Evolutionary conservation across 2,329 filamentous ascomycete genomes (phyloP), one percentile per base, ranked within the genome.

Genomic region (Diplocarpon mali): DNA sequence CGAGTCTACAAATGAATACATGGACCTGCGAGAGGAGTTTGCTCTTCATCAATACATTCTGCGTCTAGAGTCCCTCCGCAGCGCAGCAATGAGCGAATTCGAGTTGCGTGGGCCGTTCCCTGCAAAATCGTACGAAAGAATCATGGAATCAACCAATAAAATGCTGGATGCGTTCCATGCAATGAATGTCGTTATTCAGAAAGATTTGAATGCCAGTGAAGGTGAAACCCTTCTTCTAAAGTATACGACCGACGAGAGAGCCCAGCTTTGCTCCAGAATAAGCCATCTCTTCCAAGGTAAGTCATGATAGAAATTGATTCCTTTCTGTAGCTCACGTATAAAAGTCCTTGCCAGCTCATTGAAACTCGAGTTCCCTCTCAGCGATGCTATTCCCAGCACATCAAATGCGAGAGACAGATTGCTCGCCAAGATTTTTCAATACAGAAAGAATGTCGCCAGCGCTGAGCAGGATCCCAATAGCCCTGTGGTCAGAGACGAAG

Each of bases 91-190:
- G n/a, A 83, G 78, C 17, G 92, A 98, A 62, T 94, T 94, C 57
- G 85, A 94, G 62, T 74, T 98, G 6, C 77, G 81, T 34, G 85
- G 90, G 0, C 87, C 89, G 0, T 98, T 98, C 57, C 86, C 88
- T 1, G 74, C 80, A 51, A 76, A 74, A 35, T 73, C 78, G 13
- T 89, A 85, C 60, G 76, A 74, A 4, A 76, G 79, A 30, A 83
- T 96, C 46, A 74, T 96, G 60, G 75, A 77, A 16, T 82, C 82
- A 9, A 95, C 89, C 1, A 81, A 83, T 50, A 80, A 83, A 42
- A 85, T 95, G 65, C 77, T 96, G 4, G 89, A 95, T 64, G 83
- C 86, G 31, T 95, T 98, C 63, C 89, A 96, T 60, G 87, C 89
- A 41, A 95, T 98, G 86, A 93, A 90, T 51, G 77, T 95, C 10